Base-by-base conservation (phyloP, 192 early-diverging fungal genomes). In the Coemansia asiatica region DNA sequence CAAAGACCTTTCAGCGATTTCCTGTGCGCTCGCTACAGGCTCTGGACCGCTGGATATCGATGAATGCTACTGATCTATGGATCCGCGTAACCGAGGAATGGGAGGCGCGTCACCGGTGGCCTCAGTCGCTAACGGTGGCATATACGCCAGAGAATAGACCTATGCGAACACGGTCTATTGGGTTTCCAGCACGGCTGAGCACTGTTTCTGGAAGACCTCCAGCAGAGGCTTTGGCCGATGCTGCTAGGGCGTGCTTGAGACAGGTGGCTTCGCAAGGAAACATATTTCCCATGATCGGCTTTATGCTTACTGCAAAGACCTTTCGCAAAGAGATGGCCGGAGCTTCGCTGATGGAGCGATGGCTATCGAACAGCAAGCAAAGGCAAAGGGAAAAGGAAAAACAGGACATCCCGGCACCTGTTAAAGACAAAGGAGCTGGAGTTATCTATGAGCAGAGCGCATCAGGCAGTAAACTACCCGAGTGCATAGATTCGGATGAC, bases 1-100 rank as follows among this genome's bases (percentile, higher is more conserved):
- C 69, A 6, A 84, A 84, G 38, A 69, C 65, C 50, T 77, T 84
- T 54, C 26, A 48, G 33, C 66, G 66, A n/a, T 60, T 50, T 26
- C 75, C 75, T 3, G 63, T 67, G 5, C 54, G 48, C 6, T 48
- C 33, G 12, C 16, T 77, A 53, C 57, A 54, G 1, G 49, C 64
- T 26, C 65, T 82, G 2, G 75, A 77, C 21, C 71, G 65, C 2
- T 82, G 80, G 80, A 51, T 78, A 46, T 48, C 48, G 59, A 82
- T 82, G 68, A 77, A 77, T 46, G 66, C 62, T 9, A 56, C 63
- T 12, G 80, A 82, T 38, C 60, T 82, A 62, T 77, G 80, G 75
- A 74, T 71, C 60, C 80, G 80, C 27, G 75, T 77, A 25, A 12
- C 47, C 1, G 80, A 77, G 23, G 75, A 82, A 29, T 82, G 80